Evolutionary conservation across 2,329 filamentous ascomycete species (phyloP), one percentile per base, ranked within the genome.

Genomic region (Neofusicoccum parvum): DNA sequence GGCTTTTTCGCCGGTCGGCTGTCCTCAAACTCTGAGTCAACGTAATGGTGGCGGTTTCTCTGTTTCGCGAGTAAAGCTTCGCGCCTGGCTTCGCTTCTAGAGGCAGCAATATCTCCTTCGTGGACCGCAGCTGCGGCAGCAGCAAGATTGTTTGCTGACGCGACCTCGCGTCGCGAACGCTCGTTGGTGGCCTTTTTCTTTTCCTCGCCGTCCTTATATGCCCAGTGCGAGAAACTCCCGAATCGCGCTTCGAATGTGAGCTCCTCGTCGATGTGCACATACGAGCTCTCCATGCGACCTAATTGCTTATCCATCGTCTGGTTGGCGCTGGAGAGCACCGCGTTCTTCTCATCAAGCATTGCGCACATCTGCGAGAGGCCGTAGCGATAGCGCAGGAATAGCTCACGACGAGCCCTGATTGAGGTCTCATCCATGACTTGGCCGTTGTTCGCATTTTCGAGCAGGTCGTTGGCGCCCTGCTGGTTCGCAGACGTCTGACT

Each of bases 331-430:
- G 92, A 90, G 65, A 98, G 90, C 71, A 99, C 95, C 71, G 97
- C 94, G 70, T 97, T 97, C 80, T 99, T 99, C 80, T 99, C 95
- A 74, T 99, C 95, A 43, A 98, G 86, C 1, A 94, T 94, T 54
- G 92, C 88, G 50, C 98, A 87, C 83, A 98, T 91, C 71, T 94
- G 91, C 69, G 90, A 87, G 62, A 97, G 89, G 69, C 91, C 90
- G 71, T 88, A 85, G 43, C 92, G 89, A 62, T 94, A 88, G 67
- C 92, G 89, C 72, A 89, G 87, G 75, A 94, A 96, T 48, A 94
- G 82, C 72, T 90, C 87, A 69, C 92, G 88, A 69, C 89, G 87
- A 62, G 85, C 85, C 49, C 90, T 76, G 72, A 90, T 89, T n/a
- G 78, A 76, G 62, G 80, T 77, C 54, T 78, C 75, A n/a, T 59